Percentiles rank a stretch among this genome's conserved stretches.
These are phyloP conservation scores for Amoeboradix gromovi DNA, from an alignment of 371 early-diverging fungal species.

Conservation along the genomic window DNA sequence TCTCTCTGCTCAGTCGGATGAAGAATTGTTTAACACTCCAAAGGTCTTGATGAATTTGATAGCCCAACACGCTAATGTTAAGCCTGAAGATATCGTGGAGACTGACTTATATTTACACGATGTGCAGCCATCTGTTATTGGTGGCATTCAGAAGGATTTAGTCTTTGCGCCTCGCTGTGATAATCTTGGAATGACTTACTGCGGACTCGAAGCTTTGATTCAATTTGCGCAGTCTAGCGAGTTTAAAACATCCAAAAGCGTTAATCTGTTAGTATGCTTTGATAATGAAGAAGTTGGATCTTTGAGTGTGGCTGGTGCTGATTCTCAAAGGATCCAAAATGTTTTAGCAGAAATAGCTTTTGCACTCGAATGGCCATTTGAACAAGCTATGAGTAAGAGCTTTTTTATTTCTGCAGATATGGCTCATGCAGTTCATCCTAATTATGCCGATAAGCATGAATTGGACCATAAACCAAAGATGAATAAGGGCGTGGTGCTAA, in stretches of 20 bases:
- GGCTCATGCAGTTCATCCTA: constrained; percentile 80
- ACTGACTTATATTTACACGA: constrained; percentile 83
- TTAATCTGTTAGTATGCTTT: constrained; percentile 62
- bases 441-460: constrained; percentile 54
- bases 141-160: constrained; percentile 66
- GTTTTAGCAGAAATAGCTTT: constrained; percentile 28
- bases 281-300: constrained; percentile 97
- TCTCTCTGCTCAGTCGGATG: constrained; percentile 11
- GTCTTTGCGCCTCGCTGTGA: constrained; percentile 75
- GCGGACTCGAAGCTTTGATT: constrained; percentile 26
- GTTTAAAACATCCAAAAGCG: constrained; percentile 32
- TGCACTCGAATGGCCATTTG: constrained; percentile 20
- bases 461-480: constrained; percentile 63
- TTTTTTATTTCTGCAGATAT: constrained; percentile 68
- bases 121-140: constrained; percentile 44
- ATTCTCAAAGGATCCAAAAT: constrained; percentile 48
- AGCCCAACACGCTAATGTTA: background rate
- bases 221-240: constrained; percentile 11
- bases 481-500: constrained; percentile 34
- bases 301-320: constrained; percentile 72
- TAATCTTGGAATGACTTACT: constrained; percentile 75
- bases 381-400: constrained; percentile 50
- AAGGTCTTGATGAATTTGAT: background rate
- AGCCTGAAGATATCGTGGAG: constrained; percentile 35
- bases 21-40: background rate